Base-by-base conservation (phyloP, 108 stramenopile species). In the Cyclotella choctawhatcheeana region DNA sequence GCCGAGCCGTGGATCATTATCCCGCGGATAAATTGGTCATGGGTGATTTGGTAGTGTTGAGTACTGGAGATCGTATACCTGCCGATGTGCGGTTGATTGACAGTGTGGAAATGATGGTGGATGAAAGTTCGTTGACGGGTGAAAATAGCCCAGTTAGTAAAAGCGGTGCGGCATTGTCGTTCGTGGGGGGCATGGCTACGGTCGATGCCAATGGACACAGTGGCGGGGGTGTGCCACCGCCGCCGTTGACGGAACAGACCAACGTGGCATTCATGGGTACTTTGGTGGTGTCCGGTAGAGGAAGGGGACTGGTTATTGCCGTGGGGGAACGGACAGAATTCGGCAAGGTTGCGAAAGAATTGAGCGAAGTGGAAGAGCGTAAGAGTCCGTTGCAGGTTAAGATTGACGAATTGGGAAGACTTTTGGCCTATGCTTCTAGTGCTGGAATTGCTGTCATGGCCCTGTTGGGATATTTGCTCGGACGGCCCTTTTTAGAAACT, bases 241-340 rank as follows among this genome's bases (percentile, higher is more conserved):
- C 78, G 18, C 81, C 74, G 44, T 78, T 96, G 45, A 88, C 97
- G 17, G 87, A 91, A 54, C 95, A 96, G 74, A 83, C 59, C 14
- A 99, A 97, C 77, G 78, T 99, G 31, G 88, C 79, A 5, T 99
- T 99, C 87, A 90, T 90, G 80, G 98, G 97, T 6, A 97, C 97
- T 2, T 83, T 98, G 33, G 94, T 97, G 12, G 92, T 81, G 50
- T 79, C 88, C 2, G 98, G 98, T 0, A 83, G 95, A 20, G 97
- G 89, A n/a, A 74, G 88, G 37, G 97, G 93, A 13, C 53, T 99
- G 16, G 97, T 99, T 21, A 67, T 93, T 32, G 91, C 96, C 16
- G 94, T 94, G 22, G 98, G 97, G 5, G 64, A 78, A 20, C 40
- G 66, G 20, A 98, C 97, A 8, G 97, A 97, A 72, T 96, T 98